Base-by-base conservation (phyloP, 768 basidiomycete genomes). In the Leccinum broughii region DNA sequence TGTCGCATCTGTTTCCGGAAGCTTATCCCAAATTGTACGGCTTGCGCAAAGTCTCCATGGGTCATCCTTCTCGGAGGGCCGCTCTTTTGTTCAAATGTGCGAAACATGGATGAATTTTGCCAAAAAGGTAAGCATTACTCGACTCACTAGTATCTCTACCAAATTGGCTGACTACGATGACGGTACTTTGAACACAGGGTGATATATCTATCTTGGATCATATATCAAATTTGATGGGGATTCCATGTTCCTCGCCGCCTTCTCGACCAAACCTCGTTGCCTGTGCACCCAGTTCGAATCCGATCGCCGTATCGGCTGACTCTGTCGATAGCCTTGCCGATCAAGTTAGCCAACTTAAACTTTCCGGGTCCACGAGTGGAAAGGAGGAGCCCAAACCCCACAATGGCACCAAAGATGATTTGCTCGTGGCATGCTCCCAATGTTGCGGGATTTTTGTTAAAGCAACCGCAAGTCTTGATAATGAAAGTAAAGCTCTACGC, bases 31-130 rank as follows among this genome's bases (percentile, higher is more conserved):
- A 17, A 60, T 89, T 2, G 70, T 85, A n/a, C 64, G 60, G 3
- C 63, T 74, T 48, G 78, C 79, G 0, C 77, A 81, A 64, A 54
- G 30, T 77, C 61, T 55, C 58, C 32, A 80, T 77, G 63, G 62
- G 54, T n/a, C 68, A 59, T 2, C 62, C 0, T 87, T 88, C 62
- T 63, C 83, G 57, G 71, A 71, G 15, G 85, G 85, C 3, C 78
- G 74, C 51, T 77, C 80, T 1, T 93, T 89, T 66, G 61, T 83
- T 14, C 76, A 77, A 8, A 83, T 89, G 69, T 91, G 89, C 68
- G 89, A 92, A 63, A 85, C 83, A 56, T 91, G 91, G 85, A 80
- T 85, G 64, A 76, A 74, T 20, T 83, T 91, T 63, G 89, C 90
- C 0, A 84, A 83, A 66, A 79, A 79, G 76, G 91, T 88, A 52